Evolutionary conservation across 75 land plant genomes (phyloP), one percentile per base, ranked within the genome.

Genomic region (Pinus taeda): DNA sequence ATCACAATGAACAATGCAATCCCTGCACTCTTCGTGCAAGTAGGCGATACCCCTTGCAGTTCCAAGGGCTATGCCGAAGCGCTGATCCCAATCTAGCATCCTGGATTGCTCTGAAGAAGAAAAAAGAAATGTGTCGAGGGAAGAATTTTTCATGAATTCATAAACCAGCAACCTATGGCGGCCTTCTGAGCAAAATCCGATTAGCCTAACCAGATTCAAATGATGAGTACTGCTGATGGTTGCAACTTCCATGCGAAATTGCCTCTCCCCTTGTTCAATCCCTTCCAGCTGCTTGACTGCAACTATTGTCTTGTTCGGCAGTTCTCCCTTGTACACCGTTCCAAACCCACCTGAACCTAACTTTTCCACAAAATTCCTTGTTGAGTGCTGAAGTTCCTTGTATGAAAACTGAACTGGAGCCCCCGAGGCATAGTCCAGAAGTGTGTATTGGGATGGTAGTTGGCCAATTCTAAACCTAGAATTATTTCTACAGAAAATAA

Each of bases 1-100:
- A 83, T 97, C 99, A 59, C 95, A 89, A 75, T 97, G 99, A 1
- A 97, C 87, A 21, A 97, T 95, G 81, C 98, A 90, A 59, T 93
- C 89, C n/a, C 90, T 85, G 75, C 99, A 95, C 63, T 91, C 90
- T 79, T 92, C 93, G 53, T 97, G 99, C 70, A 97, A 80, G 77
- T 97, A 97, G 15, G 95, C 90, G 73, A 97, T 87, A 42, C 99
- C 99, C 57, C 88, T 85, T 1, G 99, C 99, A 20, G 91, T 90
- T 20, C 99, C 98, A 0, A 91, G 69, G 49, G 95, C 95, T 30
- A 92, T 82, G 15, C 77, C 83, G 78, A 86, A 90, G 37, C 99
- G 79, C 15, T 63, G n/a, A n/a, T 83, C 88, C 99, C 99, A 97
- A 33, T 77, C 78, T 57, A 97, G 60, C 2, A 74, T 77, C 85